phyloP scores from a whole-genome alignment of 495 filamentous ascomycete genomes.

The Paragyromitra xinjiangensis region DNA sequence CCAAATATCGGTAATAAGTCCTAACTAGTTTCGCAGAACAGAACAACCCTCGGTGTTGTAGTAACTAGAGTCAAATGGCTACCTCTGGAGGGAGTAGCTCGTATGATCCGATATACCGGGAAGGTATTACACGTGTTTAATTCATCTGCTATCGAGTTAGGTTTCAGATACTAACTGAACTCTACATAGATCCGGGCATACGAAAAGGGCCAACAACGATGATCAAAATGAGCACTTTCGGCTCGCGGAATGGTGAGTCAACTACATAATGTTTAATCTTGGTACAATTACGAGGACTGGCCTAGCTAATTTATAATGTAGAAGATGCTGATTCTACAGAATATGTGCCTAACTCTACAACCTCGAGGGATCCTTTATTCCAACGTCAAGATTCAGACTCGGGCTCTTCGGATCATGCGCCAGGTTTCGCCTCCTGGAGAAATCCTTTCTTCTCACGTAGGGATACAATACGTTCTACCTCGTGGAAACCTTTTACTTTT shows the following conservation, averaged over 20 bases:
- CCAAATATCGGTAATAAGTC: not conserved
- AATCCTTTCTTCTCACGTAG: not conserved
- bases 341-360: not conserved
- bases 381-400: not conserved
- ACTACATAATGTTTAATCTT: not conserved
- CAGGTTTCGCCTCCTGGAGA: not conserved
- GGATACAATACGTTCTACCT: constrained; percentile 5
- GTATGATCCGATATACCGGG: not conserved
- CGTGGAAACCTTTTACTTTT: constrained; percentile 24
- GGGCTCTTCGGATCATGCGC: not conserved
- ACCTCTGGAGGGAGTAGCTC: not conserved
- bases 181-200: not conserved
- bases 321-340: not conserved
- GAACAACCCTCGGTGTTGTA: not conserved
- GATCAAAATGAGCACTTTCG: constrained; percentile 1
- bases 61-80: constrained; percentile 12
- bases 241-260: not conserved
- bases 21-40: not conserved
- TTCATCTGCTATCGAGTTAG: not conserved
- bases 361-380: not conserved
- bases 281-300: not conserved
- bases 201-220: not conserved
- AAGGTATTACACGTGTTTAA: constrained; percentile 1
- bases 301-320: constrained; percentile 5
- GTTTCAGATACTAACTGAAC: not conserved